Evolutionary conservation across 768 basidiomycete genomes (phyloP).

Genomic region (Sporobolomyces roseus): DNA sequence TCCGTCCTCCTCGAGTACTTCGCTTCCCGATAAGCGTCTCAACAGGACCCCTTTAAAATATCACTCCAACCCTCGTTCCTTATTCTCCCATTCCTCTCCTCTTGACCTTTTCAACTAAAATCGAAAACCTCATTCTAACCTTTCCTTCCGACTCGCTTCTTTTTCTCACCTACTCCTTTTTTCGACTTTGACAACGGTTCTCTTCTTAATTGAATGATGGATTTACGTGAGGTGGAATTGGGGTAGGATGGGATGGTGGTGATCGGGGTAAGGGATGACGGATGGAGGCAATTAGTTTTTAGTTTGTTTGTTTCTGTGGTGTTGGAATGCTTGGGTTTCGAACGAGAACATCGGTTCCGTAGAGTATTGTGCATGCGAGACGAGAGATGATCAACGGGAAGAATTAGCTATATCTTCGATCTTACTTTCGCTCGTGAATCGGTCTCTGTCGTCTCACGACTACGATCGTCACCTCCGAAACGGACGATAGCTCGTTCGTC

Average conservation of each 20-base stretch:
- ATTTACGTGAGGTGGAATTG: background rate
- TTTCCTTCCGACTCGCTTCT: background rate
- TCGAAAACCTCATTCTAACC: no score
- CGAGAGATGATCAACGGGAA: no score
- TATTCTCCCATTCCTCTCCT: background rate
- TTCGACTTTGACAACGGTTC: background rate
- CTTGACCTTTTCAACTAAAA: background rate
- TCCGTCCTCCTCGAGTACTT: conserved; percentile 76
- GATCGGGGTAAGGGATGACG: conserved; percentile 5
- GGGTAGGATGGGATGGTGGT: background rate
- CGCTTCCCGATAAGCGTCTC: conserved; percentile 71
- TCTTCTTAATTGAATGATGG: conserved; percentile 15
- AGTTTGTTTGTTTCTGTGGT: background rate
- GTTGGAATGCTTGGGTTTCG: no score
- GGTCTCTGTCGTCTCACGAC: no score
- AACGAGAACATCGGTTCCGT: no score
- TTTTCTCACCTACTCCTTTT: background rate
- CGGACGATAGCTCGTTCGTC: no score
- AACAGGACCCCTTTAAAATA: conserved; percentile 1
- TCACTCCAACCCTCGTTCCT: no score
- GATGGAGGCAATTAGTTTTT: background rate
- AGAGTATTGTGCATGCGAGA: no score
- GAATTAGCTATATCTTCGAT: no score
- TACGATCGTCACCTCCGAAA: no score
- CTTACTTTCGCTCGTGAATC: no score